phyloP scores from a whole-genome alignment of 83 land plant genomes.

The Thuja plicata region DNA sequence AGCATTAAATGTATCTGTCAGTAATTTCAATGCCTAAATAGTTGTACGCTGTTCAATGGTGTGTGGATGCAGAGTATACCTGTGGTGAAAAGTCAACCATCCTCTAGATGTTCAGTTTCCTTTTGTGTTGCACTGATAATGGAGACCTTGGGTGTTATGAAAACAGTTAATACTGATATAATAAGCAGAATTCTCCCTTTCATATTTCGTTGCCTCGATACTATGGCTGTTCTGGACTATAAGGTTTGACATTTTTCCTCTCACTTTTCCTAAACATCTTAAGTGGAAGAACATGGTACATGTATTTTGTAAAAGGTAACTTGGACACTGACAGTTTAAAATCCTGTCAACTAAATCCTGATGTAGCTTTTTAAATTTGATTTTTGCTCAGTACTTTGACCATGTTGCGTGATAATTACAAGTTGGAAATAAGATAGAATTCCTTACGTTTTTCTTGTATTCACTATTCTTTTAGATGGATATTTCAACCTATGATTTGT shows the following conservation, averaged over 20 bases:
- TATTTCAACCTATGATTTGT: not conserved
- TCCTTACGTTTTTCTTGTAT: not conserved
- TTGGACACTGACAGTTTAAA: not conserved
- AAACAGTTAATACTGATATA: constrained; percentile 38
- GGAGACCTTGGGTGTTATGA: constrained; percentile 65
- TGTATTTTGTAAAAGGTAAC: not conserved
- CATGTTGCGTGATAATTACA: not conserved
- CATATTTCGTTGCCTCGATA: constrained; percentile 57
- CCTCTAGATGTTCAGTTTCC: constrained; percentile 40
- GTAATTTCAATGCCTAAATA: not conserved
- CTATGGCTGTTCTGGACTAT: constrained; percentile 42
- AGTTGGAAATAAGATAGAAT: not conserved
- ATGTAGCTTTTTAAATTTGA: not conserved
- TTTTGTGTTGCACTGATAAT: constrained; percentile 69
- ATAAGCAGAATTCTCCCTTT: constrained; percentile 66
- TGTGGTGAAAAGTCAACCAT: constrained; percentile 27
- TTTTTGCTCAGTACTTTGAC: not conserved
- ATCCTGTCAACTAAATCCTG: not conserved
- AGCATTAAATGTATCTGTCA: not conserved
- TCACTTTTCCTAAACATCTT: constrained; percentile 9
- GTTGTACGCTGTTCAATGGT: not conserved
- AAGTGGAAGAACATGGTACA: not conserved
- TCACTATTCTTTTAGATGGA: not conserved
- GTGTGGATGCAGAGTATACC: constrained; percentile 47
- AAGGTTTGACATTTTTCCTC: constrained; percentile 45